These are phyloP conservation scores for Artemisia argyi DNA, from an alignment of 129 eudicot genomes.

Conservation along the genomic window DNA sequence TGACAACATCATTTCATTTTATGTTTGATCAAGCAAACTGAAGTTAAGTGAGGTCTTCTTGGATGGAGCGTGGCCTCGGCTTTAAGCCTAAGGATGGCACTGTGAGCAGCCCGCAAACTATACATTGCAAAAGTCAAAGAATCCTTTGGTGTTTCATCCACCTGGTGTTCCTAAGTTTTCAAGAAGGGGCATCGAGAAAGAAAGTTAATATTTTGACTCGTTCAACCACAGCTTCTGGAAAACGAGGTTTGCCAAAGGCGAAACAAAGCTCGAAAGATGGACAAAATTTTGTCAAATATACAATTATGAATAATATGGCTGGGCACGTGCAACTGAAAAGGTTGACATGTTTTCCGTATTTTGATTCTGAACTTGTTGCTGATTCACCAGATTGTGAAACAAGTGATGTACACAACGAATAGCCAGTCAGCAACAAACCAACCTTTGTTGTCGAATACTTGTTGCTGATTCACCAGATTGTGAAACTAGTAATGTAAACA, in stretches of 20 bases:
- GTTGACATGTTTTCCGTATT: neutral
- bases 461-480: too few species aligned
- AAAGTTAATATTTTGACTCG: constrained; percentile 57
- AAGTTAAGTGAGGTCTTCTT: constrained; percentile 45
- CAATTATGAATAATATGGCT: neutral
- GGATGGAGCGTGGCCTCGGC: constrained; percentile 70
- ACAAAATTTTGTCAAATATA: neutral
- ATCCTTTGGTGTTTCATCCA: constrained; percentile 49
- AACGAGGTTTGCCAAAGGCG: neutral
- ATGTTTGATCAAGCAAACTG: constrained; percentile 34
- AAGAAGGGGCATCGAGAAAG: constrained; percentile 45
- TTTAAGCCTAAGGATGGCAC: constrained; percentile 60
- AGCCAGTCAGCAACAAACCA: neutral
- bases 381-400: too few species aligned
- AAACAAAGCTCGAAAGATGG: neutral
- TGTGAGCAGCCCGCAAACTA: constrained; percentile 42
- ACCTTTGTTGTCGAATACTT: too few species aligned
- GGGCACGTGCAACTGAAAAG: neutral
- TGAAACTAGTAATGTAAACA: too few species aligned
- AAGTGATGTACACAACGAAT: too few species aligned
- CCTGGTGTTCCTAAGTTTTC: constrained; percentile 65
- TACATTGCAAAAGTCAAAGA: neutral
- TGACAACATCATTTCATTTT: too few species aligned
- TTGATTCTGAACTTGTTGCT: neutral
- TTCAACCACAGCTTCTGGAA: constrained; percentile 51